Percentiles rank a stretch among this genome's conserved stretches.
Conservation (phyloP, 1,284 basidiomycete genomes). For the Schizophyllum commune region DNA sequence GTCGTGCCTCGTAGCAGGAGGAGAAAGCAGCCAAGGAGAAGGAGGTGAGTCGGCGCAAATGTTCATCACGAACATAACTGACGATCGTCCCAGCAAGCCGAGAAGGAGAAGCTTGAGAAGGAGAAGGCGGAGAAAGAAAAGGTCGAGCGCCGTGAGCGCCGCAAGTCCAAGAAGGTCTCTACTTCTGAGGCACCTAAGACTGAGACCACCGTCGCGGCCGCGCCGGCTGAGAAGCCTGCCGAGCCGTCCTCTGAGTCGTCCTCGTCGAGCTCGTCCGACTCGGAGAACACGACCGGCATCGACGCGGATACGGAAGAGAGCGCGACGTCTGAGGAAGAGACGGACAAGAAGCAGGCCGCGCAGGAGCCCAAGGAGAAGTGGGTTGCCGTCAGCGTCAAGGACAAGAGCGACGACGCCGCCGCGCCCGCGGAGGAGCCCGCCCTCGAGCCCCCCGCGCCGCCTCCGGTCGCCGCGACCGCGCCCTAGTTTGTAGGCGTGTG, state of each 20-base stretch:
- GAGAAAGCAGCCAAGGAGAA: constrained; percentile 30
- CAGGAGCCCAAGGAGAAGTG: constrained; percentile 49
- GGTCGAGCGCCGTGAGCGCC: constrained; percentile 48
- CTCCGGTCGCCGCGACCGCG: constrained; percentile 1
- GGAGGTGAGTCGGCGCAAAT: constrained; percentile 30
- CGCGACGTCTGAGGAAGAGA: constrained; percentile 64
- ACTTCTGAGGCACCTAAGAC: constrained; percentile 25
- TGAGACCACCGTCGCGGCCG: constrained; percentile 26
- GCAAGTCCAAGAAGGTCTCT: constrained; percentile 47
- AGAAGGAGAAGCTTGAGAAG: constrained; percentile 12
- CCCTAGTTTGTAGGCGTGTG: constrained; percentile 7
- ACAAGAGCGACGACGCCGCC: neutral
- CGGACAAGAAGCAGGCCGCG: constrained; percentile 29
- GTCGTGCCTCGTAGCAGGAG: constrained; percentile 8
- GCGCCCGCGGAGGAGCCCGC: constrained; percentile 3
- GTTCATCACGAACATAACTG: too few relatives aligned
- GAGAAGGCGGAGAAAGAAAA: constrained; percentile 26
- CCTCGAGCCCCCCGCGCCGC: neutral
- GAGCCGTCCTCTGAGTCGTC: constrained; percentile 21
- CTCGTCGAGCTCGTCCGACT: constrained; percentile 43
- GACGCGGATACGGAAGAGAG: constrained; percentile 71
- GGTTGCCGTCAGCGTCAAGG: constrained; percentile 43
- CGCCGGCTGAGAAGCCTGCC: constrained; percentile 9
- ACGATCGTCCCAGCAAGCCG: too few relatives aligned
- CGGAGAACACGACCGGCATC: constrained; percentile 48